Conservation (phyloP, 257 asterid genomes). For the Leonotis leonurus region DNA sequence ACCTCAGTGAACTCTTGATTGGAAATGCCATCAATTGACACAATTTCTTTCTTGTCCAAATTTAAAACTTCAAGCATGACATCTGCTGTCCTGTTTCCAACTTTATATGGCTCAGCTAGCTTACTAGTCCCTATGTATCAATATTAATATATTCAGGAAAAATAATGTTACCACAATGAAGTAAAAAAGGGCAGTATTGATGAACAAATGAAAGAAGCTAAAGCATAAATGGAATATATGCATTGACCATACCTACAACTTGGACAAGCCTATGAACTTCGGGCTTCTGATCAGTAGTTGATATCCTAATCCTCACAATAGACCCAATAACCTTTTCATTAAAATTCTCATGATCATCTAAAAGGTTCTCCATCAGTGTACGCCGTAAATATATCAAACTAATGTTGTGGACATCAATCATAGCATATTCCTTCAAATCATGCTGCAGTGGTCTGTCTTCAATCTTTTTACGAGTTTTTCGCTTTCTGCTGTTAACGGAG, state of each 20-base stretch:
- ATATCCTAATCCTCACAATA: slow-evolving; percentile 70
- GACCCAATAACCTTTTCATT: slow-evolving; percentile 61
- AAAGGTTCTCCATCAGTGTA: slow-evolving; percentile 64
- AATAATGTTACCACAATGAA: neutral
- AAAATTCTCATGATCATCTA: slow-evolving; percentile 53
- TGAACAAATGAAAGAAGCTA: neutral
- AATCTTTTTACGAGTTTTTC: slow-evolving; percentile 45
- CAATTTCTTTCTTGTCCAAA: slow-evolving; percentile 66
- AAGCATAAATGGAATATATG: slow-evolving; percentile 2
- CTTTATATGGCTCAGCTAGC: slow-evolving; percentile 61
- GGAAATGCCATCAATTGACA: slow-evolving; percentile 68
- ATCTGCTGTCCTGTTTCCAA: slow-evolving; percentile 69
- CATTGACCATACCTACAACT: slow-evolving; percentile 68
- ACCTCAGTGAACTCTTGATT: slow-evolving; percentile 86
- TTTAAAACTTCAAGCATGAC: slow-evolving; percentile 79
- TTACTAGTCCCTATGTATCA: slow-evolving; percentile 54
- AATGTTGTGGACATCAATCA: slow-evolving; percentile 80
- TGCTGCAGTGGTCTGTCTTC: slow-evolving; percentile 42
- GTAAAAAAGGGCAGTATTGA: neutral
- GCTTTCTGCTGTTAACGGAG: slow-evolving; percentile 40
- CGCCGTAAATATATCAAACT: slow-evolving; percentile 70
- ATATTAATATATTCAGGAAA: slow-evolving; percentile 6
- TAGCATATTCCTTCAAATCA: slow-evolving; percentile 69
- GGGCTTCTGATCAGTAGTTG: slow-evolving; percentile 64
- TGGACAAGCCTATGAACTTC: slow-evolving; percentile 86